Evolutionary conservation across 129 eudicot species (phyloP), one percentile per base, ranked within the genome.

Genomic region (Escallonia rubra): DNA sequence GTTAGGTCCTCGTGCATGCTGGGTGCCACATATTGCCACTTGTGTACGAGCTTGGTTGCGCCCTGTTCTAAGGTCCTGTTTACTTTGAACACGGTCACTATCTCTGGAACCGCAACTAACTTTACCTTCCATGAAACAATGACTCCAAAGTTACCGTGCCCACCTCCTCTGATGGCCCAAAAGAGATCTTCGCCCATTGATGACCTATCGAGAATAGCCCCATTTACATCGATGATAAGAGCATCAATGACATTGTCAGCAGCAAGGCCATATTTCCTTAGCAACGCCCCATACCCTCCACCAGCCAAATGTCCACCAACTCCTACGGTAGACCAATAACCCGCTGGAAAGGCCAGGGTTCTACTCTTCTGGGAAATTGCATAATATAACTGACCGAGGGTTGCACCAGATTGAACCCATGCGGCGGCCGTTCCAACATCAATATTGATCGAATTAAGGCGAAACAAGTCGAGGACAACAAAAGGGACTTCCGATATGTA

Each of bases 251-350:
- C 92, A 48, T 89, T 89, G 47, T 89, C 96, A 0, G 81, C 96
- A 14, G 79, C 96, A 9, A 89, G 90, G 3, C 96, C 96, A 8
- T 82, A 85, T 66, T 83, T 89, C 58, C 92, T 76, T 92, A 89
- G 85, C 87, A 89, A 67, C 53, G 96, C 46, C 5, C 96, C 96
- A 23, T 89, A 89, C 0, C 92, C 92, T 5, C 92, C 96, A 8
- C 96, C 96, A 8, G 89, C 81, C 50, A 89, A 80, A 50, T 89
- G 96, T 59, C 96, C 96, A 6, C 96, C 92, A n/a, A 89, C 65
- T 2, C 96, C 96, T 52, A 89, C 72, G 63, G 85, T 89, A 3
- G 89, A 67, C 74, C 96, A 89, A 15, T 85, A 85, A 9, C 96
- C 92, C 2, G 90, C 89, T 1, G 96, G 78, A 42, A 77, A 76